Conservation (phyloP, 2,329 filamentous ascomycete species). For the Sporothrix pseudoabietina region DNA sequence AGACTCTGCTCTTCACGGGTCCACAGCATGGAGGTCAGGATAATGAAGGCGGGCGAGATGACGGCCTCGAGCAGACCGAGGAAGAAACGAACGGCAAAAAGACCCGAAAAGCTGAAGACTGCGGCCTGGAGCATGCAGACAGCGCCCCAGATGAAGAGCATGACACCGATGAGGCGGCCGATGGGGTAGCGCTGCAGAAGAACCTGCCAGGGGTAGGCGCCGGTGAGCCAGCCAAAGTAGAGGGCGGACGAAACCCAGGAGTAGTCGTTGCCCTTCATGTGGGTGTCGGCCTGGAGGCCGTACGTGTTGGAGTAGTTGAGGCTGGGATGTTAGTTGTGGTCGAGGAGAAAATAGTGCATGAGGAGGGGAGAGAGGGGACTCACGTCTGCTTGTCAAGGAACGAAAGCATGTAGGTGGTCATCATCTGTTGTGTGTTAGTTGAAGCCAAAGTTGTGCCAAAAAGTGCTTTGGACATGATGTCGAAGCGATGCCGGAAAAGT, state of each 20-base stretch:
- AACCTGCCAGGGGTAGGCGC: conserved; percentile 46
- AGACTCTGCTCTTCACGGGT: conserved; percentile 44
- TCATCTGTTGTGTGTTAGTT: conserved; percentile 38
- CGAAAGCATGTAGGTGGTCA: conserved; percentile 42
- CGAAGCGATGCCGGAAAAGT: background rate
- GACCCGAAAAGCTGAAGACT: conserved; percentile 41
- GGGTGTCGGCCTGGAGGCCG: conserved; percentile 46
- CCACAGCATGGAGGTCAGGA: conserved; percentile 46
- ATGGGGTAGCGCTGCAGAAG: conserved; percentile 48
- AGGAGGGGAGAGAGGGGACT: background rate
- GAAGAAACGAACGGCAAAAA: conserved; percentile 45
- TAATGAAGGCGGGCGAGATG: conserved; percentile 43
- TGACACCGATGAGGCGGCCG: conserved; percentile 46
- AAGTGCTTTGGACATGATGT: background rate
- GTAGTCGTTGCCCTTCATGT: conserved; percentile 47
- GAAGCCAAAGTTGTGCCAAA: background rate
- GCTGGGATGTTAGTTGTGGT: background rate
- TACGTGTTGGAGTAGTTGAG: conserved; percentile 48
- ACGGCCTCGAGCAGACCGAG: conserved; percentile 49
- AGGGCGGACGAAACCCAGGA: conserved; percentile 50
- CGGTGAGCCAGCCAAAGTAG: conserved; percentile 49
- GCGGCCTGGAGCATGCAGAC: conserved; percentile 39
- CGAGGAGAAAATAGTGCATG: no score
- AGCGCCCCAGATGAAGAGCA: conserved; percentile 50
- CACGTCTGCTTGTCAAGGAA: conserved; percentile 42